phyloP scores from a whole-genome alignment of 1,139 yeast genomes.

The Sugiyamaella xylanicola region DNA sequence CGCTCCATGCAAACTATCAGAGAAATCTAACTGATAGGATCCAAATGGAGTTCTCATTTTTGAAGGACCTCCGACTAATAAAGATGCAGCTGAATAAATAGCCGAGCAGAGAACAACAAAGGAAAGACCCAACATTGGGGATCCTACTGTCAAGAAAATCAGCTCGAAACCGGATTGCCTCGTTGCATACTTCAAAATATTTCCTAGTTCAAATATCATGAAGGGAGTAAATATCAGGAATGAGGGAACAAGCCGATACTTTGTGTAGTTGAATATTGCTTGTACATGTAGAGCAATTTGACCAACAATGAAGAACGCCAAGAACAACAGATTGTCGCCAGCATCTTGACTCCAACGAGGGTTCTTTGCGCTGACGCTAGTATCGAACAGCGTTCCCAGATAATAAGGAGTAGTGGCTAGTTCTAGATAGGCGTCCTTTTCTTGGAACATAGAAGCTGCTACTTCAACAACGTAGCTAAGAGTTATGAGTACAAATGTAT shows the following conservation, averaged over 20 bases:
- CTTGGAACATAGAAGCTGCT: background rate
- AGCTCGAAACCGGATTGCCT: background rate
- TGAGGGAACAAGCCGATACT: conserved; percentile 6
- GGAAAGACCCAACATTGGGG: background rate
- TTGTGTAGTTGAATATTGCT: conserved; percentile 6
- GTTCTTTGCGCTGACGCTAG: too few species aligned
- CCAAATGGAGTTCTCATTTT: conserved; percentile 20
- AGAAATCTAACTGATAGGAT: conserved; percentile 3
- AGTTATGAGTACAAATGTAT: background rate
- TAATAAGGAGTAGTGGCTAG: conserved; percentile 10
- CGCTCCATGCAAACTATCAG: conserved; percentile 2
- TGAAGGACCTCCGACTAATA: conserved; percentile 13
- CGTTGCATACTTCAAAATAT: conserved; percentile 2
- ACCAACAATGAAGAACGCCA: background rate
- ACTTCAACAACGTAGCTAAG: conserved; percentile 10
- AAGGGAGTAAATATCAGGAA: conserved; percentile 6
- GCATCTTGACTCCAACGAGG: background rate
- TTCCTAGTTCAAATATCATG: background rate
- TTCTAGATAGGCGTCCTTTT: conserved; percentile 3
- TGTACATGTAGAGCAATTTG: conserved; percentile 6
- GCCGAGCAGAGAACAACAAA: conserved; percentile 5
- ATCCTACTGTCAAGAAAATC: background rate
- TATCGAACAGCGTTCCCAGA: background rate
- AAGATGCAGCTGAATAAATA: conserved; percentile 10
- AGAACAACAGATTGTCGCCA: conserved; percentile 6